A percentile compares a stretch with the other conserved stretches of the same genome.
Evolutionary conservation across 2,329 filamentous ascomycete species (phyloP).

Genomic region (Pleomassaria siparia): DNA sequence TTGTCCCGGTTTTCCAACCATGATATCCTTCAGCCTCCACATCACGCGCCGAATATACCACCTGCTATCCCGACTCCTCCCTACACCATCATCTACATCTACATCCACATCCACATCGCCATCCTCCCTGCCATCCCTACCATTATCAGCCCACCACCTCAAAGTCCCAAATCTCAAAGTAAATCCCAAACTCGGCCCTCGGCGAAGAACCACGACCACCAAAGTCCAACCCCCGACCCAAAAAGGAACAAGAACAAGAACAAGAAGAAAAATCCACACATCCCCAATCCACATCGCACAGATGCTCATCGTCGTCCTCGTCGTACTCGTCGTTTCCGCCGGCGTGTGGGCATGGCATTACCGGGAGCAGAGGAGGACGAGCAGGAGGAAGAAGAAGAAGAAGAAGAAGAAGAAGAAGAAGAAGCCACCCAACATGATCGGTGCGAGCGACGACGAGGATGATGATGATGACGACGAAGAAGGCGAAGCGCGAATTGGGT

Average conservation of each 20-base stretch:
- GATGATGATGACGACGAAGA: too few relatives aligned
- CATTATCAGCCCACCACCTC: neutral
- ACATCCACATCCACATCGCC: too few relatives aligned
- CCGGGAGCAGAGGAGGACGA: neutral
- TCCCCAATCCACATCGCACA: constrained; percentile 1
- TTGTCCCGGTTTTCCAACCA: neutral
- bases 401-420: neutral
- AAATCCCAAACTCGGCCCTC: neutral
- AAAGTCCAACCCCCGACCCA: neutral
- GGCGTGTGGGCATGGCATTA: constrained; percentile 1
- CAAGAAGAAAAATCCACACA: neutral
- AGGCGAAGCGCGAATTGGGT: too few relatives aligned
- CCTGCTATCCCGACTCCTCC: neutral
- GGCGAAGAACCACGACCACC: neutral
- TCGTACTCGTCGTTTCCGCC: constrained; percentile 3
- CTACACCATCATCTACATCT: neutral
- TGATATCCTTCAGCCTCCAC: neutral
- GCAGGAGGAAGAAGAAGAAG: neutral
- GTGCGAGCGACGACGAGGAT: too few relatives aligned
- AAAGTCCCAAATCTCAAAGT: neutral
- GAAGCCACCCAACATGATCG: too few relatives aligned
- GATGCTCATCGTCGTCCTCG: neutral
- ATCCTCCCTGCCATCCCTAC: too few relatives aligned
- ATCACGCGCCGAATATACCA: neutral
- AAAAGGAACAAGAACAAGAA: neutral